Base-by-base conservation (phyloP, 306 rosid species). In the Delonix regia region DNA sequence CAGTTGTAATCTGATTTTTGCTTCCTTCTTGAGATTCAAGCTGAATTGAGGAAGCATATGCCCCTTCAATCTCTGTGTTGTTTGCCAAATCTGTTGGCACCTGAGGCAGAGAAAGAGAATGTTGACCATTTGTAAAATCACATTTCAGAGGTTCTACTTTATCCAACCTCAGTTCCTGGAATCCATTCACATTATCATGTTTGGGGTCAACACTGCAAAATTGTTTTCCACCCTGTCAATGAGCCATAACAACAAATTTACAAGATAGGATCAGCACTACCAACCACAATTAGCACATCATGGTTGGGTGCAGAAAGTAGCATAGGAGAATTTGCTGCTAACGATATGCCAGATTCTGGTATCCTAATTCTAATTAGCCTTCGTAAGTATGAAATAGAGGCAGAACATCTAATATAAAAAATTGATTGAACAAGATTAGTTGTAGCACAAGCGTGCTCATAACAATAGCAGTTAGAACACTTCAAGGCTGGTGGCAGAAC, bases 1-100 rank as follows among this genome's bases (percentile, higher is more conserved):
- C 72, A 70, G 93, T 85, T 60, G 85, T 82, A 56, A 90, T 87
- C 79, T 81, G 92, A 74, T 83, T 69, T 62, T 76, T 61, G 49
- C 27, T 75, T 63, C 74, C 84, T 83, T 81, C 92, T 77, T 84
- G 90, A 18, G 93, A 76, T 78, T 83, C 90, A 81, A 66, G 55
- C 83, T 79, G 89, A 52, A 80, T 85, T 18, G 94, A 55, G 60
- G 94, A 73, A 65, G 81, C 76, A 79, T 76, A 56, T 14, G 70
- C 78, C 73, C 65, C 80, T 80, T 78, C 87, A 77, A 85, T 80
- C 83, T 69, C 86, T 53, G 60, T 39, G 24, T 30, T 60, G 77
- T 64, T 79, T 59, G 84, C 71, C 87, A 77, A 51, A 38, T 83
- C 86, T 69, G 85, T 68, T 2, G 88, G 80, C 49, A 78, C 85